Evolutionary conservation across 176 grass and related monocot species (phyloP).

Genomic region (Bothriochloa decipiens): DNA sequence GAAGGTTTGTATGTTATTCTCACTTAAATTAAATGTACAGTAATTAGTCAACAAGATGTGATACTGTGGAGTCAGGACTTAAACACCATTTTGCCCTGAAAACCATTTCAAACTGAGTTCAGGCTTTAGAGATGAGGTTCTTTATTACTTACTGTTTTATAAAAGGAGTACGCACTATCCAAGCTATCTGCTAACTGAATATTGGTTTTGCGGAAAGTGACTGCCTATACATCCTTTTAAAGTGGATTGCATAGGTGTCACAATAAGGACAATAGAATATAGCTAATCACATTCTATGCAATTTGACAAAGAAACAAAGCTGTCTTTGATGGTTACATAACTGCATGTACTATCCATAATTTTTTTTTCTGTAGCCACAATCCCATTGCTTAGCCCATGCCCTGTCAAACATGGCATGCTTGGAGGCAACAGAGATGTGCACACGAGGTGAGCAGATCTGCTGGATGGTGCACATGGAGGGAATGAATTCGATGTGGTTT

Average conservation of each 20-base stretch:
- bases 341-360: no score
- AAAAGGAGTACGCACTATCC: neutral
- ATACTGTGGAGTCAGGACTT: neutral
- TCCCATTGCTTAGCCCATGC: neutral
- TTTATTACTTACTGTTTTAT: neutral
- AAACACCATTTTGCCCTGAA: neutral
- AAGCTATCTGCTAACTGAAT: slow-evolving; percentile 1
- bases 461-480: neutral
- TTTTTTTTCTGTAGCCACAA: neutral
- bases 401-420: neutral
- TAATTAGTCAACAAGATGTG: neutral
- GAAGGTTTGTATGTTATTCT: slow-evolving; percentile 5
- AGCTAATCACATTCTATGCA: slow-evolving; percentile 5
- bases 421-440: neutral
- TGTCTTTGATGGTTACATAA: neutral
- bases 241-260: neutral
- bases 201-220: neutral
- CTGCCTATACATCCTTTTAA: neutral
- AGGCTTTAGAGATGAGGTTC: neutral
- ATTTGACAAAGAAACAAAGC: slow-evolving; percentile 18
- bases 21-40: slow-evolving; percentile 5
- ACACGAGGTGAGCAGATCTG: neutral
- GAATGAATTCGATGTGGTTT: neutral
- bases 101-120: slow-evolving; percentile 21
- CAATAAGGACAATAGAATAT: neutral